Conservation (phyloP, 805 yeast species). For the Wickerhamiella musiphila region DNA sequence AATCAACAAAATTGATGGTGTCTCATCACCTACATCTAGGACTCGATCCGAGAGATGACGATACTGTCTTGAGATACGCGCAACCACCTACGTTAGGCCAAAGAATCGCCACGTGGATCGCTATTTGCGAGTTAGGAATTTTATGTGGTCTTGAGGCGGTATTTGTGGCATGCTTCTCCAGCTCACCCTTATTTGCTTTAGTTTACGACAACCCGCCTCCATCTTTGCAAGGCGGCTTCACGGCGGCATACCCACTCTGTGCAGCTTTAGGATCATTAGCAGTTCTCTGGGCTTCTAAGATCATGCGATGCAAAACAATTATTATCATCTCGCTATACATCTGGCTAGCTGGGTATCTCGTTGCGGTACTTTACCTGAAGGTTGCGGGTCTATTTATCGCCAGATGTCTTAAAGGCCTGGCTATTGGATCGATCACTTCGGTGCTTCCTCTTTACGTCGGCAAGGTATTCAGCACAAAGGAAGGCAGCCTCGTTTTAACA, state of each 20-base stretch:
- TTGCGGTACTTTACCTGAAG: constrained; percentile 6
- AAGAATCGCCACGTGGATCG: constrained; percentile 6
- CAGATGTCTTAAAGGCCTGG: constrained; percentile 11
- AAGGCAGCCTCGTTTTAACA: constrained; percentile 10
- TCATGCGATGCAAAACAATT: constrained; percentile 1
- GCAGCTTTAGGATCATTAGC: constrained; percentile 13
- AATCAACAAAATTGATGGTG: no score
- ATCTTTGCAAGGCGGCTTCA: constrained; percentile 8
- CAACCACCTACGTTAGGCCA: no score
- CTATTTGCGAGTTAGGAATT: constrained; percentile 10
- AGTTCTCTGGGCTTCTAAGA: constrained; percentile 4
- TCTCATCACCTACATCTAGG: no score
- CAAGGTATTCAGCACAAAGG: constrained; percentile 2
- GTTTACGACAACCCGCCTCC: constrained; percentile 11
- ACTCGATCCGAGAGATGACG: no score
- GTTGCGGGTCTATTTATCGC: constrained; percentile 9
- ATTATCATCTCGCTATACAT: constrained; percentile 5
- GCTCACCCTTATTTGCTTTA: constrained; percentile 6
- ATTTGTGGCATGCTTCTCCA: constrained; percentile 11
- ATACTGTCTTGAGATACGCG: no score
- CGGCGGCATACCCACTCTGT: constrained; percentile 12
- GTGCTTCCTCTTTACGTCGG: constrained; percentile 12
- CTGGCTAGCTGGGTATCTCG: constrained; percentile 13
- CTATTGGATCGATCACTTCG: constrained; percentile 13
- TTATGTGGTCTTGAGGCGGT: constrained; percentile 16